Base-by-base conservation (phyloP, 2,329 filamentous ascomycete genomes). In the Fusarium bactridioides region DNA sequence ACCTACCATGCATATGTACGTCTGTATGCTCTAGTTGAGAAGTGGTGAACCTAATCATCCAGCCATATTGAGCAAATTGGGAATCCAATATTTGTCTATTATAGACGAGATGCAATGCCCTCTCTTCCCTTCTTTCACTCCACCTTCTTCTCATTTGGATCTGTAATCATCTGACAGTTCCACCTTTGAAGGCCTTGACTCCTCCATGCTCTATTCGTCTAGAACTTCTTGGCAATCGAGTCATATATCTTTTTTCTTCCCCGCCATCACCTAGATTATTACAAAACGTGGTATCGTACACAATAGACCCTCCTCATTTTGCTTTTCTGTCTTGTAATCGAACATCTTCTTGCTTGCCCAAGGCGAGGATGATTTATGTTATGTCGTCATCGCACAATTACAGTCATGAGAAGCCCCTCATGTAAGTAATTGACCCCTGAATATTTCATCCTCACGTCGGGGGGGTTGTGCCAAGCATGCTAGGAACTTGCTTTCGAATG, bases 401-500 rank as follows among this genome's bases (percentile, higher is more conserved):
- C 31, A 37, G 25, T 27, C 47, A 40, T 48, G 48, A 38, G 51
- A 51, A 54, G 43, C 44, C 57, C 41, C 62, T 56, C 56, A 51
- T 67, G 51, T 23, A 25, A 57, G 54, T 55, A 37, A 48, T 64
- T 57, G 23, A 38, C 43, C 35, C 47, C 16, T 44, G 27, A 19
- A 18, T 29, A 44, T 44, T 45, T 51, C 33, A 27, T 43, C 54
- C 66, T 81, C 76, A 84, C 63, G 81, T 73, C 11, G 82, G 82
- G 18, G 83, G 83, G 10, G 83, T 82, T 9, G 82, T 82, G 41
- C 84, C 84, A 45, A 85, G 73, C 83, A 85, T 85, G 70, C 82
- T 85, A 25, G 84, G 82, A 29, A 90, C 88, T 76, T 90, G 88
- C 78, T 90, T 90, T 71, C 88, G 81, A 59, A 87, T 77, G 54